phyloP scores from a whole-genome alignment of 2,329 filamentous ascomycete species.

The Fusarium buharicum region DNA sequence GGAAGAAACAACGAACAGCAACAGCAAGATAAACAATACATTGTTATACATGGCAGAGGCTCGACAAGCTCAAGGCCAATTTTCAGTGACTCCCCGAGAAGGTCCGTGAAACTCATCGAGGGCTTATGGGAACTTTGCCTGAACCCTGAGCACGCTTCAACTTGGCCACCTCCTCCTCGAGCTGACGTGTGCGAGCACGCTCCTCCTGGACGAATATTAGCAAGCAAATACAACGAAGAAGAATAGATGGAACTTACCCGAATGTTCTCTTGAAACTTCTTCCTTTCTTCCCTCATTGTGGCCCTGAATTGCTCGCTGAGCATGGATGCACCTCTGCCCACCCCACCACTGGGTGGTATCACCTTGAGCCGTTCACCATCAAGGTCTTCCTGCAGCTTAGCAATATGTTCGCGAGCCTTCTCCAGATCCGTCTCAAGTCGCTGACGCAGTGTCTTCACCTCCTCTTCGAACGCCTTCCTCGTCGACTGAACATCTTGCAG shows the following conservation, averaged over 20 bases:
- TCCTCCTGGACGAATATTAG: slow-evolving; percentile 59
- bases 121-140: slow-evolving; percentile 57
- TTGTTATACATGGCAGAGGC: slow-evolving; percentile 28
- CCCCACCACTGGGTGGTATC: slow-evolving; percentile 48
- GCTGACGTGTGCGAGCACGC: slow-evolving; percentile 57
- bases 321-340: slow-evolving; percentile 59
- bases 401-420: slow-evolving; percentile 50
- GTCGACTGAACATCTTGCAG: slow-evolving; percentile 42
- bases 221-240: neutral
- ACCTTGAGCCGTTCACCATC: slow-evolving; percentile 61
- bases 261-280: slow-evolving; percentile 66
- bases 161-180: slow-evolving; percentile 62
- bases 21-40: slow-evolving; percentile 13
- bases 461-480: slow-evolving; percentile 38
- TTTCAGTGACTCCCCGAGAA: neutral
- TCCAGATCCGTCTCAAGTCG: slow-evolving; percentile 56
- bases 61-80: neutral
- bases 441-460: slow-evolving; percentile 44
- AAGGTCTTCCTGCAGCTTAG: slow-evolving; percentile 62
- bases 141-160: slow-evolving; percentile 57
- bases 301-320: slow-evolving; percentile 67
- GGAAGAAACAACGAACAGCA: slow-evolving; percentile 15
- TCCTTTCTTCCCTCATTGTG: slow-evolving; percentile 67
- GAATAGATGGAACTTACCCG: slow-evolving; percentile 52
- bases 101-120: slow-evolving; percentile 41